phyloP scores from a whole-genome alignment of 306 rosid species.

The Cyamopsis tetragonoloba region DNA sequence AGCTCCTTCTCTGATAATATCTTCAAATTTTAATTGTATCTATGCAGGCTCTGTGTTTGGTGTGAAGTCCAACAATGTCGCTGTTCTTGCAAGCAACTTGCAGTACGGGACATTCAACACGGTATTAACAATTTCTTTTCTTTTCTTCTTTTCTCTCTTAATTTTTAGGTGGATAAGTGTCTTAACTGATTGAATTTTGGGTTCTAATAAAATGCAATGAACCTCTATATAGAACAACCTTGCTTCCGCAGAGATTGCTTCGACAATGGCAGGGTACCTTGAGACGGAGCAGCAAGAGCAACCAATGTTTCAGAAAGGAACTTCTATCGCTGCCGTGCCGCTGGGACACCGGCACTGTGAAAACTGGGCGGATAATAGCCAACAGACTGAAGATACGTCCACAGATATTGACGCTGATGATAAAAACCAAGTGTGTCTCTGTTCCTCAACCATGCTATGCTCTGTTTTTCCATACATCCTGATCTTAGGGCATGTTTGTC shows the following conservation, averaged over 20 bases:
- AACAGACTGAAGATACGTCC: conserved; percentile 76
- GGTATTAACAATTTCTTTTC: conserved; percentile 45
- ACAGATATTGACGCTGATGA: conserved; percentile 77
- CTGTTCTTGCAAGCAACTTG: conserved; percentile 46
- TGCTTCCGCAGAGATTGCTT: conserved; percentile 42
- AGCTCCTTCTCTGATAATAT: background rate
- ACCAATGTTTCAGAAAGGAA: conserved; percentile 36
- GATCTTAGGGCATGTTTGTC: too few species aligned
- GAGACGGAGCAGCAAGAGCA: conserved; percentile 48
- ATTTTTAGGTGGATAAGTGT: background rate
- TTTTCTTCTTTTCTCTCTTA: conserved; percentile 3
- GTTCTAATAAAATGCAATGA: background rate
- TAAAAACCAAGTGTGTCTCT: conserved; percentile 47
- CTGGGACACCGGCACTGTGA: conserved; percentile 51
- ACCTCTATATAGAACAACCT: conserved; percentile 41
- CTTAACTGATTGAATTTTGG: background rate
- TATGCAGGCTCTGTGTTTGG: conserved; percentile 65
- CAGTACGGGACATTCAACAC: conserved; percentile 52
- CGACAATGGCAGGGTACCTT: conserved; percentile 38
- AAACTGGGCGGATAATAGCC: conserved; percentile 78
- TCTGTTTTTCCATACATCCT: background rate
- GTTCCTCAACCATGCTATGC: background rate
- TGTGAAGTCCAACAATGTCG: conserved; percentile 49
- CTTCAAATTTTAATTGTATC: conserved; percentile 1
- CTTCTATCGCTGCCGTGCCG: conserved; percentile 22